Conservation (phyloP, 2,329 filamentous ascomycete species). For the Pseudogymnoascus sp. region DNA sequence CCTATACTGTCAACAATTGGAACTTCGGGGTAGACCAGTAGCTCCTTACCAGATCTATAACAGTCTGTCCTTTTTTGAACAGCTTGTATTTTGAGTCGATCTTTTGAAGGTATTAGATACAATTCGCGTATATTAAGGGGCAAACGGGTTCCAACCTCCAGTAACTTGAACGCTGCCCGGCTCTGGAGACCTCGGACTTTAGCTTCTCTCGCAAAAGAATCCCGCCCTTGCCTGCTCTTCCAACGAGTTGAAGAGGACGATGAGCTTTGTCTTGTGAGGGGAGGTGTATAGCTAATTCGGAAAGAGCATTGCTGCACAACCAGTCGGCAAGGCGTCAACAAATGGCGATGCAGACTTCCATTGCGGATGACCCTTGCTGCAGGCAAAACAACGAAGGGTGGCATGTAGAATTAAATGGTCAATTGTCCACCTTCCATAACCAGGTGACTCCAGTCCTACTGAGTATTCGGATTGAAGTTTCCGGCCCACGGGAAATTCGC, state of each 20-base stretch:
- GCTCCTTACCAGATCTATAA: slow-evolving; percentile 71
- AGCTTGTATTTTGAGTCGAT: slow-evolving; percentile 76
- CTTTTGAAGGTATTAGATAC: slow-evolving; percentile 34
- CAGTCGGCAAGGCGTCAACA: neutral
- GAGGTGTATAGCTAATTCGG: neutral
- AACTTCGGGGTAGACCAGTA: slow-evolving; percentile 7
- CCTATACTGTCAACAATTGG: slow-evolving; percentile 35
- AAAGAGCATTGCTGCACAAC: neutral
- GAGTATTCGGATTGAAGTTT: neutral
- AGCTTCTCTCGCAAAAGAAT: slow-evolving; percentile 67
- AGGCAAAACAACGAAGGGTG: slow-evolving; percentile 1
- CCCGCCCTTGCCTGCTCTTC: slow-evolving; percentile 69
- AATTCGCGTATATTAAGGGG: neutral
- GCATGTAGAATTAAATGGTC: slow-evolving; percentile 8
- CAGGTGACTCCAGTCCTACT: neutral
- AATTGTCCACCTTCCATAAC: slow-evolving; percentile 4
- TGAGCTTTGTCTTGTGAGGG: neutral
- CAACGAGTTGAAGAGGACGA: slow-evolving; percentile 64
- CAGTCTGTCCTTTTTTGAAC: slow-evolving; percentile 72
- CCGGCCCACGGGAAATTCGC: neutral
- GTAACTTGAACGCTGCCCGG: slow-evolving; percentile 84
- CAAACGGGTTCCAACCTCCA: slow-evolving; percentile 53
- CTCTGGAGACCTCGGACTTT: slow-evolving; percentile 76
- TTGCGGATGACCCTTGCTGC: slow-evolving; percentile 6
- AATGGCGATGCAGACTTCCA: neutral